These are phyloP conservation scores for Suhomyces atakaporum DNA, from an alignment of 1,139 yeast species.

Conservation along the genomic window DNA sequence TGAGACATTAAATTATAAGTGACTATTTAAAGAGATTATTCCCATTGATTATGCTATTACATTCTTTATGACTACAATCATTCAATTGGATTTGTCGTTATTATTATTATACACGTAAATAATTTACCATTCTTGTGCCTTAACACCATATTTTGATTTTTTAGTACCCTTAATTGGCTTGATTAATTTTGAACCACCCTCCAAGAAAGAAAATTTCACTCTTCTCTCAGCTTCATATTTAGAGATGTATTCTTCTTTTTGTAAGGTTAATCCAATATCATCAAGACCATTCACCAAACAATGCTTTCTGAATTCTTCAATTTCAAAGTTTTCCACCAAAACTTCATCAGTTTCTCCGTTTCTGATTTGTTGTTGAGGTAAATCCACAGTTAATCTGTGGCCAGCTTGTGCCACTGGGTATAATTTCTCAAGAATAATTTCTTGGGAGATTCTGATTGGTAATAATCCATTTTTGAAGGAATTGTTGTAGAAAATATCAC, in stretches of 20 bases:
- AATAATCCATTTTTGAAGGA: slow-evolving; percentile 93
- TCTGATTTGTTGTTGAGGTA: slow-evolving; percentile 80
- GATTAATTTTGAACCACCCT: slow-evolving; percentile 72
- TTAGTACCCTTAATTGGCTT: slow-evolving; percentile 71
- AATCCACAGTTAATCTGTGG: slow-evolving; percentile 71
- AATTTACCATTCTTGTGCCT: slow-evolving; percentile 77
- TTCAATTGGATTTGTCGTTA: too few relatives aligned
- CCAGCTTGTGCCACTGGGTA: slow-evolving; percentile 80
- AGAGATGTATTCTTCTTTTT: slow-evolving; percentile 75
- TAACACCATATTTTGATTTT: slow-evolving; percentile 67
- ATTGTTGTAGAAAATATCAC: slow-evolving; percentile 96
- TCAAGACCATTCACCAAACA: slow-evolving; percentile 93
- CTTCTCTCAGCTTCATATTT: slow-evolving; percentile 77
- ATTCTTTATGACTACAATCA: too few relatives aligned
- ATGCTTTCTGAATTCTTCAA: slow-evolving; percentile 91
- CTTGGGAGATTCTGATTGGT: slow-evolving; percentile 85
- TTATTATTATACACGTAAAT: background rate
- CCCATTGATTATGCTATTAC: too few relatives aligned
- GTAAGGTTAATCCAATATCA: slow-evolving; percentile 93
- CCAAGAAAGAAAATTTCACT: slow-evolving; percentile 83
- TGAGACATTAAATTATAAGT: too few relatives aligned
- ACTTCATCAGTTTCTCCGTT: slow-evolving; percentile 68
- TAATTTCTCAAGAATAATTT: slow-evolving; percentile 66
- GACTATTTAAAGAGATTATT: too few relatives aligned
- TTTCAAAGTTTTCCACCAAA: slow-evolving; percentile 77